Evolutionary conservation across 805 yeast species (phyloP).

Genomic region (Cyberlindnera mississippiensis): DNA sequence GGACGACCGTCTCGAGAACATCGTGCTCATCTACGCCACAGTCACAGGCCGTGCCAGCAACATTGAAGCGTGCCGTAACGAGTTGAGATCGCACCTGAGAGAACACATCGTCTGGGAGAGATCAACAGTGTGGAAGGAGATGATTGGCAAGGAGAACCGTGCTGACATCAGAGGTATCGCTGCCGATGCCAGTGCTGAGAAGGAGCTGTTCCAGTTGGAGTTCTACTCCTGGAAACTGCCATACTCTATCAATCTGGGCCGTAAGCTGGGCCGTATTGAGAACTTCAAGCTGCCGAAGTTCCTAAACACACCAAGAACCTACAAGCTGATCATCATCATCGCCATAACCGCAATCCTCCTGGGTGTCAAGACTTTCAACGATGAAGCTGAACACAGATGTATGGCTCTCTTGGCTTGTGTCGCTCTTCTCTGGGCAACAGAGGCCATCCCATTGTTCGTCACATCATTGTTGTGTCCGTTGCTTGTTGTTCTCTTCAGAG

Average conservation of each 20-base stretch:
- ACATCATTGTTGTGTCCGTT: conserved; percentile 84
- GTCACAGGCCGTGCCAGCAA: conserved; percentile 33
- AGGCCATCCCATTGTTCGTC: conserved; percentile 88
- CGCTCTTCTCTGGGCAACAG: conserved; percentile 91
- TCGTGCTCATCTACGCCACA: conserved; percentile 53
- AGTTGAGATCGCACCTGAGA: conserved; percentile 60
- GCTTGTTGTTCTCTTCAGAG: conserved; percentile 65
- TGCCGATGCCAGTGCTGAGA: conserved; percentile 31
- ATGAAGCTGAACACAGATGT: conserved; percentile 56
- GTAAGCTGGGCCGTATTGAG: conserved; percentile 27
- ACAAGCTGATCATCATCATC: conserved; percentile 36
- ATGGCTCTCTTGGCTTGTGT: conserved; percentile 60
- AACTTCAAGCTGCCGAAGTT: conserved; percentile 35
- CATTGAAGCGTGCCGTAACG: conserved; percentile 40
- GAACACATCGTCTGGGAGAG: conserved; percentile 97
- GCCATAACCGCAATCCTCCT: conserved; percentile 50
- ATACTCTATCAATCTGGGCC: conserved; percentile 24
- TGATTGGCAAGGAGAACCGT: conserved; percentile 81
- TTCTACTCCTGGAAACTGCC: conserved; percentile 32
- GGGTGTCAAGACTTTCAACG: conserved; percentile 59
- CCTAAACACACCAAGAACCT: conserved; percentile 38
- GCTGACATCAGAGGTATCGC: conserved; percentile 38
- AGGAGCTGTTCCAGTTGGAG: conserved; percentile 32
- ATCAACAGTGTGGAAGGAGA: conserved; percentile 93
- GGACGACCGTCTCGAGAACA: conserved; percentile 48